Percentiles rank a stretch among this genome's conserved stretches.
Evolutionary conservation across 495 filamentous ascomycete genomes (phyloP).

Genomic region (Coniosporium apollinis): DNA sequence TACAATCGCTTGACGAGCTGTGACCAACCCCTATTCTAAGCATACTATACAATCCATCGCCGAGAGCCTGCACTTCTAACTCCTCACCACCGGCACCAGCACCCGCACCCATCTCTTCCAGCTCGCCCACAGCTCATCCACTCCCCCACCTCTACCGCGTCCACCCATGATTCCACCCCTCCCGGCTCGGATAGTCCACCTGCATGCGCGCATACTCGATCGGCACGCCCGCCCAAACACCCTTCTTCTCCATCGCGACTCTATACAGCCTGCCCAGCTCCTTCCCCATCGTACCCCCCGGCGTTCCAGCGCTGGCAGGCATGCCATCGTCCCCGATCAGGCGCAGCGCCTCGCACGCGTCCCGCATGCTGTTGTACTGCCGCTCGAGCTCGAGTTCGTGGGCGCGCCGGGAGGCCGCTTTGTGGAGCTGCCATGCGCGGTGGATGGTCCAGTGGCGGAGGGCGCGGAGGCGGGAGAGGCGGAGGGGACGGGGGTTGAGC

Average conservation of each 20-base stretch:
- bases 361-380: constrained; percentile 62
- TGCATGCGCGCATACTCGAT: constrained; percentile 78
- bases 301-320: constrained; percentile 13
- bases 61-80: no score
- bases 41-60: no score
- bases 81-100: no score
- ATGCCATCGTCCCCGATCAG: constrained; percentile 24
- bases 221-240: constrained; percentile 53
- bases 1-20: no score
- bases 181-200: constrained; percentile 53
- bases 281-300: constrained; percentile 37
- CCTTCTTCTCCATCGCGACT: constrained; percentile 71
- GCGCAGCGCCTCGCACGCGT: constrained; percentile 68
- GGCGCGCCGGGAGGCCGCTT: constrained; percentile 40
- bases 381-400: constrained; percentile 48
- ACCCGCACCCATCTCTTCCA: no score
- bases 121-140: no score
- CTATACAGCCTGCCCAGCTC: constrained; percentile 69
- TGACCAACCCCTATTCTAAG: no score
- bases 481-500: constrained; percentile 56
- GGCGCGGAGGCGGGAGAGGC: constrained; percentile 70
- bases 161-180: constrained; percentile 70
- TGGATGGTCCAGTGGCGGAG: constrained; percentile 99
- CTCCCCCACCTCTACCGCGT: constrained; percentile 13
- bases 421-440: constrained; percentile 72